Percentiles rank a stretch among this genome's conserved stretches.
Evolutionary conservation across 2,329 filamentous ascomycete genomes (phyloP).

Genomic region (Epichloe hybrida): DNA sequence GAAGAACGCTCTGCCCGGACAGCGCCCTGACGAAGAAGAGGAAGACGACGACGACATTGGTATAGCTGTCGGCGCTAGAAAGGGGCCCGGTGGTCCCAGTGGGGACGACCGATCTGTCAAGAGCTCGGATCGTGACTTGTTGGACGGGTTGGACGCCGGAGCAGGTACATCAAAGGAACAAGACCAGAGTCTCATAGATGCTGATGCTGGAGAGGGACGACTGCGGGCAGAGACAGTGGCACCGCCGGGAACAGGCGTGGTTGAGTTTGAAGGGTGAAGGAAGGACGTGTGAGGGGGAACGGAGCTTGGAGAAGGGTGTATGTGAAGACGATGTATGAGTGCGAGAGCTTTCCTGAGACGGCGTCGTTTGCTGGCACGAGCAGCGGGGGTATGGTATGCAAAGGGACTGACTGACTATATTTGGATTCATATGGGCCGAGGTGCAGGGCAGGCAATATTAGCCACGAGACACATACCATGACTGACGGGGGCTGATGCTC

Average conservation of each 20-base stretch:
- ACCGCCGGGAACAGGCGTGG: constrained; percentile 21
- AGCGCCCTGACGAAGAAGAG: constrained; percentile 55
- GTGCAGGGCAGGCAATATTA: not conserved
- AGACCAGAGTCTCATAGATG: constrained; percentile 22
- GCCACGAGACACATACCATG: not conserved
- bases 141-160: constrained; percentile 62
- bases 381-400: not conserved
- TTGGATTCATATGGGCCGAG: not conserved
- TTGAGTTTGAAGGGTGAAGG: constrained; percentile 29
- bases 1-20: constrained; percentile 56
- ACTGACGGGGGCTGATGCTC: not conserved
- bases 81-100: constrained; percentile 21
- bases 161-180: constrained; percentile 34
- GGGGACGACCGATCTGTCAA: constrained; percentile 49
- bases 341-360: not conserved
- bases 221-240: constrained; percentile 15
- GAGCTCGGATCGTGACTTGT: constrained; percentile 54
- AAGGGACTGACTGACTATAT: not conserved
- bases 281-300: not conserved
- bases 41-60: constrained; percentile 48
- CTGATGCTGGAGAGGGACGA: constrained; percentile 15
- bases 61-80: constrained; percentile 28
- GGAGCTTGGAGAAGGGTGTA: constrained; percentile 1
- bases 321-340: constrained; percentile 8
- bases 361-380: not conserved